Evolutionary conservation across 2,329 filamentous ascomycete species (phyloP).

Genomic region (Sporothrix sp.): DNA sequence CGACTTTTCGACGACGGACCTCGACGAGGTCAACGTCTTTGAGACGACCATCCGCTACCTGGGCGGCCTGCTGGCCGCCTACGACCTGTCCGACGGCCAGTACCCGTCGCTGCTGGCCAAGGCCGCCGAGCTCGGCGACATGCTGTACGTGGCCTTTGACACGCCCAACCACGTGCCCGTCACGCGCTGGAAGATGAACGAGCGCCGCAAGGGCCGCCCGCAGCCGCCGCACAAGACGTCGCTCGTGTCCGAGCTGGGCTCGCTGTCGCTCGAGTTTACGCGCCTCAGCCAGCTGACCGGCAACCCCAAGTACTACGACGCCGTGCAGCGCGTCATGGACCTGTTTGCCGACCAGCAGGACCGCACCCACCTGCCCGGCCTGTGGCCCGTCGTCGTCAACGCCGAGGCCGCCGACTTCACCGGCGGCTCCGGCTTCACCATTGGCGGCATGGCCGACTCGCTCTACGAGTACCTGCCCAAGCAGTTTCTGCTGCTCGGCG

Average conservation of each 20-base stretch:
- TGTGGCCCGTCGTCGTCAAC: conserved; percentile 52
- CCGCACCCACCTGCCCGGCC: conserved; percentile 46
- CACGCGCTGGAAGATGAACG: conserved; percentile 5
- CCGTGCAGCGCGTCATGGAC: conserved; percentile 46
- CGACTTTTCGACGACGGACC: conserved; percentile 47
- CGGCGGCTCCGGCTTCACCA: conserved; percentile 41
- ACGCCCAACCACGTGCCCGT: conserved; percentile 57
- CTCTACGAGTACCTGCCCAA: conserved; percentile 57
- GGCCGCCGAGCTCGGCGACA: conserved; percentile 52
- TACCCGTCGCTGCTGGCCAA: conserved; percentile 48
- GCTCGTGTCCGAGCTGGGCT: conserved; percentile 43
- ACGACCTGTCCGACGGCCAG: conserved; percentile 38
- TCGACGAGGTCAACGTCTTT: conserved; percentile 41
- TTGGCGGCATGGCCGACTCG: conserved; percentile 48
- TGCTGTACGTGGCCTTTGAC: conserved; percentile 58
- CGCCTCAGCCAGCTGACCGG: conserved; percentile 53
- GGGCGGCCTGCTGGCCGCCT: conserved; percentile 23
- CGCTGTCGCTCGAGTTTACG: conserved; percentile 58
- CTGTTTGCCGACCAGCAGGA: conserved; percentile 45
- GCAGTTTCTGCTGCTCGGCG: conserved; percentile 56
- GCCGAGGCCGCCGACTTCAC: conserved; percentile 48
- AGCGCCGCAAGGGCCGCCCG: conserved; percentile 7
- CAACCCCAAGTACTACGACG: conserved; percentile 52
- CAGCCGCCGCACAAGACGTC: conserved; percentile 29
- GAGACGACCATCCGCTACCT: conserved; percentile 27